Base-by-base conservation (phyloP, 768 basidiomycete species). In the Candolleomyces eurysporus region DNA sequence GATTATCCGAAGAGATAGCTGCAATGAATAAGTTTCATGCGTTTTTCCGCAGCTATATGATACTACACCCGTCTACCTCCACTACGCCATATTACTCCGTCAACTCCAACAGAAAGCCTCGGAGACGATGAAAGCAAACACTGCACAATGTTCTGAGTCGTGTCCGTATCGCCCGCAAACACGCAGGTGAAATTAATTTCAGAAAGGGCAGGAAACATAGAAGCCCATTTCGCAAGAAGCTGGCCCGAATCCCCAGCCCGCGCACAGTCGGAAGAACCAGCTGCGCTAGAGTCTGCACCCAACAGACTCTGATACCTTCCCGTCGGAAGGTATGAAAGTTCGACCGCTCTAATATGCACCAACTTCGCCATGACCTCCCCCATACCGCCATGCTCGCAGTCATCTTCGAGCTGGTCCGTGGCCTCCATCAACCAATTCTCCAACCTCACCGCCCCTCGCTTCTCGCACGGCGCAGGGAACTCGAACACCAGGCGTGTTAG, bases 401-500 rank as follows among this genome's bases (percentile, higher is more conserved):
- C 36, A 5, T 54, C 52, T n/a, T 54, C 32, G 30, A n/a, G 26
- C 17, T 31, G 16, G 10, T 21, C 48, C 32, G 40, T 22, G 13
- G 13, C 39, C 45, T 10, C 46, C 16, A 21, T 16, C 48, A 59
- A 42, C 58, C 58, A 59, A 6, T 32, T 39, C 32, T 59, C 26
- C 30, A 58, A n/a, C 26, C 30, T 22, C 21, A 52, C 32, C 19
- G 10, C 3, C 32, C 45, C 21, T 17, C 31, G 17, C 5, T 19
- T 50, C 8, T 40, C 36, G 36, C 21, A 36, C 4, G 31, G 48
- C 16, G 48, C 13, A 1, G 49, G 58, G 13, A 59, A 50, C 13
- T 60, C 59, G 22, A 60, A 60, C 16, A 60, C 52, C 4, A 60
- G 59, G 10, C 39, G 53, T 10, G 51, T 43, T 2, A 60, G 26